Evolutionary conservation across 345 rosid genomes (phyloP).

Genomic region (Turritis glabra): DNA sequence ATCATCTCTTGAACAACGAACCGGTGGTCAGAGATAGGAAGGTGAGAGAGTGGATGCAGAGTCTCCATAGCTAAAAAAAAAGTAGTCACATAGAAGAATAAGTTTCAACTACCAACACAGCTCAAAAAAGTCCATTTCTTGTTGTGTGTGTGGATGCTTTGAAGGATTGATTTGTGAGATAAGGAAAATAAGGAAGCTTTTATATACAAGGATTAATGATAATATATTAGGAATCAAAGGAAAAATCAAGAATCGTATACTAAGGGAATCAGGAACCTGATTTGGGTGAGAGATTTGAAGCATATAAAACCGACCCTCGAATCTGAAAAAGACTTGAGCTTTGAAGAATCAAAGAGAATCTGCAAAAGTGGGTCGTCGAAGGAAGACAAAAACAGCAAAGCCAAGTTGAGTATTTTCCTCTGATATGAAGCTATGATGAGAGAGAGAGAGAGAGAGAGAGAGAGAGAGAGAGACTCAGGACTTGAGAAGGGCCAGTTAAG

Average conservation of each 20-base stretch:
- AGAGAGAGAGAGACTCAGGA: slow-evolving; percentile 1
- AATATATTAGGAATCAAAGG: slow-evolving; percentile 24
- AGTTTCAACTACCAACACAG: slow-evolving; percentile 12
- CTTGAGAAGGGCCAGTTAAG: slow-evolving; percentile 14
- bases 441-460: background rate
- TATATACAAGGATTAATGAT: slow-evolving; percentile 20
- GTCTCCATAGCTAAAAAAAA: slow-evolving; percentile 51
- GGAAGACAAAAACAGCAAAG: slow-evolving; percentile 35
- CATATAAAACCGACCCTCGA: slow-evolving; percentile 40
- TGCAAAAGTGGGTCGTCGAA: slow-evolving; percentile 30
- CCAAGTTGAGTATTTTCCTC: slow-evolving; percentile 2
- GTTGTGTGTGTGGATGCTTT: background rate
- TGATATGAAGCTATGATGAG: slow-evolving; percentile 22
- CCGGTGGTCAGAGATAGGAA: slow-evolving; percentile 39
- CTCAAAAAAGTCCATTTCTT: slow-evolving; percentile 17
- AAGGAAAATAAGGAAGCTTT: slow-evolving; percentile 14
- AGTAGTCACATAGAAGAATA: background rate
- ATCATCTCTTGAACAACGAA: slow-evolving; percentile 31
- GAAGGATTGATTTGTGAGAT: slow-evolving; percentile 26
- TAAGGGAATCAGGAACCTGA: slow-evolving; percentile 40
- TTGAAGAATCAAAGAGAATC: slow-evolving; percentile 41
- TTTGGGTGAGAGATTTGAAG: slow-evolving; percentile 38
- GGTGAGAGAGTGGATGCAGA: slow-evolving; percentile 46
- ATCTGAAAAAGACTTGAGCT: slow-evolving; percentile 34
- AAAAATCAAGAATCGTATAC: slow-evolving; percentile 34